Evolutionary conservation across 805 yeast genomes (phyloP).

Genomic region (Diddensiella transvaalensis): DNA sequence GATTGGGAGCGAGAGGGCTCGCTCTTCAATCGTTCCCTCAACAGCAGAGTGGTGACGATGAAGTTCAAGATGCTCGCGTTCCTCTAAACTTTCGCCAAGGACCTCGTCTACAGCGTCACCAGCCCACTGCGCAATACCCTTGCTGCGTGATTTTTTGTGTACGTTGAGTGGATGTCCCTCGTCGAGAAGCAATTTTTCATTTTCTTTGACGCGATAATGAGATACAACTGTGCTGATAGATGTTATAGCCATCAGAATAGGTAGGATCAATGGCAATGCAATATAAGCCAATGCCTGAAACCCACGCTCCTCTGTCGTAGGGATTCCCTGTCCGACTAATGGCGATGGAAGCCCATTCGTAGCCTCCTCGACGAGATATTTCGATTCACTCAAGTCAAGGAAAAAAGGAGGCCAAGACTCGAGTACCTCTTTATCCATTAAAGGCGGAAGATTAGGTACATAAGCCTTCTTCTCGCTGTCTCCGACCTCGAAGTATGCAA

Average conservation of each 20-base stretch:
- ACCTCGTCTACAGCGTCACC: constrained; percentile 21
- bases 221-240: constrained; percentile 22
- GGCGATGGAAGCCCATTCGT: neutral
- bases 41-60: neutral
- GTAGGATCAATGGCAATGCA: constrained; percentile 20
- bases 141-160: constrained; percentile 6
- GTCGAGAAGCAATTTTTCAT: neutral
- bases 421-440: constrained; percentile 1
- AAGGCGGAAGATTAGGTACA: neutral
- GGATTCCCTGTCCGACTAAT: neutral
- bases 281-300: constrained; percentile 15
- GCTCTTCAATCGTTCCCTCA: neutral
- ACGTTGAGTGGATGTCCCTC: neutral
- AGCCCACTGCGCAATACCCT: constrained; percentile 18
- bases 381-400: constrained; percentile 26
- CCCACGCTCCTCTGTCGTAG: constrained; percentile 15
- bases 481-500: constrained; percentile 27
- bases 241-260: constrained; percentile 19
- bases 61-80: neutral
- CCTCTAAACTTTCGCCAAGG: constrained; percentile 3
- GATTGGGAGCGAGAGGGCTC: constrained; percentile 4
- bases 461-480: neutral
- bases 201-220: constrained; percentile 17
- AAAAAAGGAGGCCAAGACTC: constrained; percentile 13
- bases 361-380: constrained; percentile 8